phyloP scores from a whole-genome alignment of 2,329 filamentous ascomycete genomes.

The Atkinsonella hypoxylon region DNA sequence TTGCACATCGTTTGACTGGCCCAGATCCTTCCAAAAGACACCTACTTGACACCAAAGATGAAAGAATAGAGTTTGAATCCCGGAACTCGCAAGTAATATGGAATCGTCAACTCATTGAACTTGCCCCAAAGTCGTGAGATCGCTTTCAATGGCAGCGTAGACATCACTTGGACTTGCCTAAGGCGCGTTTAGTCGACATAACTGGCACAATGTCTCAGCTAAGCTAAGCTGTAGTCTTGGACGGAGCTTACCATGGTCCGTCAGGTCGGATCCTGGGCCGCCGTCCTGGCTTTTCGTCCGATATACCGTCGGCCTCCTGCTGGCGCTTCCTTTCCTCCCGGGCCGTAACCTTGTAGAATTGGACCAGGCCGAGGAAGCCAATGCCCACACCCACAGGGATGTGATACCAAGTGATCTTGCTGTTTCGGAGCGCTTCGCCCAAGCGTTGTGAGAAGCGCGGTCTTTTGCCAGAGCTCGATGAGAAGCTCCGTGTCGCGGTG shows the following conservation, averaged over 20 bases:
- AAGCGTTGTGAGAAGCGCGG: conserved; percentile 40
- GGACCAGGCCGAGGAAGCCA: conserved; percentile 69
- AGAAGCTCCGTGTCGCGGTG: conserved; percentile 18
- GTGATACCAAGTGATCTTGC: conserved; percentile 71
- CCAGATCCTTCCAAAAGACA: not conserved
- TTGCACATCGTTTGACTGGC: not conserved
- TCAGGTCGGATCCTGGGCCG: conserved; percentile 60
- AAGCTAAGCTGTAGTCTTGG: not conserved
- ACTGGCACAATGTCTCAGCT: not conserved
- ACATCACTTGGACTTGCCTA: conserved; percentile 85
- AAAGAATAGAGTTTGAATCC: conserved; percentile 87
- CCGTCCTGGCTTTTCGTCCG: conserved; percentile 34
- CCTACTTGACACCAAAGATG: conserved; percentile 74
- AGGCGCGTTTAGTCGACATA: not conserved
- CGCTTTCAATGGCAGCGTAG: conserved; percentile 80
- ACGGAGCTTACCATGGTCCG: conserved; percentile 58
- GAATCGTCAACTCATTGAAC: conserved; percentile 83
- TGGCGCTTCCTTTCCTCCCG: conserved; percentile 40
- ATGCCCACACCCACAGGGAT: conserved; percentile 82
- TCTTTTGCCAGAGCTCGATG: conserved; percentile 29
- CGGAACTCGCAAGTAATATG: conserved; percentile 75
- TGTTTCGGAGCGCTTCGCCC: conserved; percentile 35
- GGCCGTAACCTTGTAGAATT: conserved; percentile 64
- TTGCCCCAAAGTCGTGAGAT: conserved; percentile 80
- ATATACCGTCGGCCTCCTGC: conserved; percentile 31